These are phyloP conservation scores for Escovopsis weberi DNA, from an alignment of 2,329 filamentous ascomycete species.

Conservation along the genomic window DNA sequence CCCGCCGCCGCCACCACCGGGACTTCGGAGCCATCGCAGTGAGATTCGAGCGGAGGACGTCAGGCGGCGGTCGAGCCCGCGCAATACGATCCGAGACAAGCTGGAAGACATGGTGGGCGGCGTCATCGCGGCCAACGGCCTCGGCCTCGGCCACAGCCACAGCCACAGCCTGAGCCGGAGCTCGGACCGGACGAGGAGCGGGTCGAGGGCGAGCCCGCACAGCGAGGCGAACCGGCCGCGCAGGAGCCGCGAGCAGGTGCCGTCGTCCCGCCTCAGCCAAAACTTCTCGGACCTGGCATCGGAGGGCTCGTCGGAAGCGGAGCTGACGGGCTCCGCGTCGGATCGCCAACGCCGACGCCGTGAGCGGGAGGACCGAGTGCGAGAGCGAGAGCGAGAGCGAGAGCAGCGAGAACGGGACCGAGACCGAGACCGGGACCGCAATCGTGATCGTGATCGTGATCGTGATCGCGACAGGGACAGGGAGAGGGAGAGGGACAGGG, in stretches of 20 bases:
- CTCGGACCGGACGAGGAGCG: constrained; percentile 22
- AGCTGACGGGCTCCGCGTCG: constrained; percentile 15
- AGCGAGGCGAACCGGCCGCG: constrained; percentile 18
- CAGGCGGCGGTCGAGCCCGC: constrained; percentile 22
- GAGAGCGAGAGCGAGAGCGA: constrained; percentile 19
- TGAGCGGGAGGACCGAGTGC: constrained; percentile 13
- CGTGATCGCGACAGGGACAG: constrained; percentile 19
- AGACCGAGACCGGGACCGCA: constrained; percentile 18
- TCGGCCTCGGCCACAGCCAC: constrained; percentile 25
- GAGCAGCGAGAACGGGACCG: constrained; percentile 20
- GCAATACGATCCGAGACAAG: constrained; percentile 27
- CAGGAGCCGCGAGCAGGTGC: constrained; percentile 26
- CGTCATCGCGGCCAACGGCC: constrained; percentile 20
- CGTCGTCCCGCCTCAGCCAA: constrained; percentile 24
- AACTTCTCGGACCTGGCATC: constrained; percentile 28
- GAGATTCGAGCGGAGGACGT: constrained; percentile 21
- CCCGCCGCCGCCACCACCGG: constrained; percentile 13
- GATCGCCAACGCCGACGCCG: constrained; percentile 13
- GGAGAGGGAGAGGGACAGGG: too few relatives aligned
- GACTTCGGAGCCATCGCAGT: constrained; percentile 19
- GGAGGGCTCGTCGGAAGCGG: constrained; percentile 20
- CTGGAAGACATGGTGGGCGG: constrained; percentile 18
- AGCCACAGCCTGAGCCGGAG: constrained; percentile 11
- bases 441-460: constrained; percentile 17
- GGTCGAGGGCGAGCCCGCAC: constrained; percentile 19